Evolutionary conservation across 1,284 basidiomycete species (phyloP).

Genomic region (Cryptococcus sp.): DNA sequence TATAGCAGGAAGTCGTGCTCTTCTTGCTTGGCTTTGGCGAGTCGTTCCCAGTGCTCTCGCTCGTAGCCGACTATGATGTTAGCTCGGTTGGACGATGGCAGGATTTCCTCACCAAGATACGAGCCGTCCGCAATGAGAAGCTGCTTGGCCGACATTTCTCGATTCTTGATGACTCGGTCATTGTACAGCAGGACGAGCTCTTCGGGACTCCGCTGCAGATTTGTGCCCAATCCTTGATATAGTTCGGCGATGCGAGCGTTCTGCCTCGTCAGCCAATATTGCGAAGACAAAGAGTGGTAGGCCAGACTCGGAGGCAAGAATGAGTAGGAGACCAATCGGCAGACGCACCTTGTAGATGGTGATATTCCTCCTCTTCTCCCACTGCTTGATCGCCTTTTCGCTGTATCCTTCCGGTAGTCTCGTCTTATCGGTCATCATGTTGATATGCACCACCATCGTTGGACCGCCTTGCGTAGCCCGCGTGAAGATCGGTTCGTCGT

Average conservation of each 20-base stretch:
- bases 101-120: constrained; percentile 23
- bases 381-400: constrained; percentile 22
- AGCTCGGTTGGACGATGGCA: neutral
- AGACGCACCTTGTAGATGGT: constrained; percentile 17
- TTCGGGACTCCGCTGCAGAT: constrained; percentile 14
- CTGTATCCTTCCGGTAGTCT: constrained; percentile 11
- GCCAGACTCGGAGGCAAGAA: no score
- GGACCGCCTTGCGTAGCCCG: neutral
- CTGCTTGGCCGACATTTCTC: constrained; percentile 17
- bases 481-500: neutral
- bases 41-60: constrained; percentile 17
- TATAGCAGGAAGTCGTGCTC: neutral
- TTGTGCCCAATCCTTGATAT: constrained; percentile 16
- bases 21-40: constrained; percentile 12
- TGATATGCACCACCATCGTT: constrained; percentile 18
- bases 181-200: constrained; percentile 31
- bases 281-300: no score
- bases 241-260: constrained; percentile 16
- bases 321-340: neutral
- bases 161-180: constrained; percentile 13
- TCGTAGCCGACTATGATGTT: constrained; percentile 26
- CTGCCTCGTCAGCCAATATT: constrained; percentile 12
- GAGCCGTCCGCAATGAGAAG: constrained; percentile 20
- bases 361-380: constrained; percentile 21
- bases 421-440: constrained; percentile 30